Evolutionary conservation across 2,329 filamentous ascomycete genomes (phyloP), one percentile per base, ranked within the genome.

Genomic region (Dactylellina sp.): DNA sequence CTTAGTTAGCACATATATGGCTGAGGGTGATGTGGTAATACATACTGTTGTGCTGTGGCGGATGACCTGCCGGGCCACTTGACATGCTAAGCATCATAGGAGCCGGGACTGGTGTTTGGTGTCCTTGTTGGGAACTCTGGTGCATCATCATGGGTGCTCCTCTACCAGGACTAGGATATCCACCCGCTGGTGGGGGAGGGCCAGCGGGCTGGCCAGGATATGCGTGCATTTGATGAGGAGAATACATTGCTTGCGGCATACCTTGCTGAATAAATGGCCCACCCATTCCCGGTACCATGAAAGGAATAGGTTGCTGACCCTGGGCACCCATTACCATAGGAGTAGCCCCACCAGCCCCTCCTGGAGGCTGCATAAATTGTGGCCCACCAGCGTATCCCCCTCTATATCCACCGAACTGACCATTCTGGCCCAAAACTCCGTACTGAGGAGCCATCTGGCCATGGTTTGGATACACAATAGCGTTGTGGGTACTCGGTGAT

Each of bases 111-210:
- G 84, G 84, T 65, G 84, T 84, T 80, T 96, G 92, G 42, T 74
- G 70, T 9, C 93, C 93, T 81, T 96, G 93, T 79, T 97, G 94
- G 25, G 93, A 97, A 63, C 92, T 92, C 82, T 97, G 92, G 77
- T 93, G 93, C 79, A 89, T 91, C 94, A 98, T 98, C 89, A 96
- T 92, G 1, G 92, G 89, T 11, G 95, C 92, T 18, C 89, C 89
- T 52, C 93, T 88, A 65, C 92, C 89, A 0, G 94, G 94, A 80
- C 94, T 97, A n/a, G 92, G 91, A 79, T 91, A 97, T 14, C 92
- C 92, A 77, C 89, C 91, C 6, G 87, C 85, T 46, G 87, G 87
- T 62, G 84, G 84, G 65, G 85, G 84, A 74, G 83, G 83, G 75
- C 84, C 81, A 18, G 81, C 81, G 49, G 79, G 82, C 78, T 84